Conservation (phyloP, 768 basidiomycete genomes). For the Termitomyces sp. region DNA sequence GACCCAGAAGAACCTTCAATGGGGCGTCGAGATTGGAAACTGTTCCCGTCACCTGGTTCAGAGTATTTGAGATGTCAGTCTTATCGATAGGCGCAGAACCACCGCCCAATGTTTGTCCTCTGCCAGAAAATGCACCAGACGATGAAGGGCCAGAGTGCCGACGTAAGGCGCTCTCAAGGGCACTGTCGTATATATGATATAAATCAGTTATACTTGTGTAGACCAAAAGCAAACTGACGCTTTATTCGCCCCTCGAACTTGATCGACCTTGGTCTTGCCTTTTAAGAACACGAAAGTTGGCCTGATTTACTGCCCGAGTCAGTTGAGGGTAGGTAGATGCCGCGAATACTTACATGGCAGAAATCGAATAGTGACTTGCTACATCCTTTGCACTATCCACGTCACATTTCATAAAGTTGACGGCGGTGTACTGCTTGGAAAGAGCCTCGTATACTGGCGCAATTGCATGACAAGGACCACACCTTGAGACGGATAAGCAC, state of each 20-base stretch:
- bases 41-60: constrained; percentile 26
- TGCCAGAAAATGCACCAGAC: constrained; percentile 55
- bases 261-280: constrained; percentile 60
- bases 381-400: constrained; percentile 70
- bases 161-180: constrained; percentile 51
- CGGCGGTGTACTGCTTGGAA: constrained; percentile 59
- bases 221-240: constrained; percentile 33
- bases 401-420: constrained; percentile 83
- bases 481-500: constrained; percentile 43
- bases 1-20: constrained; percentile 54
- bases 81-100: constrained; percentile 29
- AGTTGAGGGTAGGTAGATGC: not conserved
- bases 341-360: constrained; percentile 57
- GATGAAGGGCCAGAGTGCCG: constrained; percentile 41
- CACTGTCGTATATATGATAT: constrained; percentile 30
- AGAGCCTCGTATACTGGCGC: constrained; percentile 71
- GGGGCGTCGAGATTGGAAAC: constrained; percentile 59
- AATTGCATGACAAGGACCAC: constrained; percentile 81
- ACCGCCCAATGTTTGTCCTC: constrained; percentile 69
- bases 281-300: constrained; percentile 80
- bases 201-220: not conserved
- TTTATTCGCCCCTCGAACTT: constrained; percentile 67
- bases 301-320: constrained; percentile 34
- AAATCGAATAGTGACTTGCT: constrained; percentile 52
- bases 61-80: constrained; percentile 25